These are phyloP conservation scores for Coniosporium apollinis DNA, from an alignment of 495 filamentous ascomycete genomes.

Conservation along the genomic window DNA sequence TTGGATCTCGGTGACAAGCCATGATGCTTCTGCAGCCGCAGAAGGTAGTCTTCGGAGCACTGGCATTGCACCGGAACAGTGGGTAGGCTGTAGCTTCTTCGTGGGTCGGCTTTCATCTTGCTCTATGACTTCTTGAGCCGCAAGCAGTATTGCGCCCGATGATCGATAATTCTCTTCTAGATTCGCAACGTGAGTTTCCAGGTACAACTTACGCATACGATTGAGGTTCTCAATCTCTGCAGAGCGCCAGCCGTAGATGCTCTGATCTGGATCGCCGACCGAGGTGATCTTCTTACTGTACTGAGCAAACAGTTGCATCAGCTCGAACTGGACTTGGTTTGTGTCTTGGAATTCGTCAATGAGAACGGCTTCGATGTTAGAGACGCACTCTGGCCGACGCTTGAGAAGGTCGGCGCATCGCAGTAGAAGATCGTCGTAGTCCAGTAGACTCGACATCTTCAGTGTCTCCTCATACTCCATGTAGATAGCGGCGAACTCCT, in stretches of 20 bases:
- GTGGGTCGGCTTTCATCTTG: slow-evolving; percentile 69
- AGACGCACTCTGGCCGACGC: slow-evolving; percentile 65
- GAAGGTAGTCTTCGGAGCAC: slow-evolving; percentile 64
- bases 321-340: slow-evolving; percentile 83
- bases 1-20: slow-evolving; percentile 79
- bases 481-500: slow-evolving; percentile 62
- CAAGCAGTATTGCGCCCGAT: slow-evolving; percentile 68
- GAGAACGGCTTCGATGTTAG: slow-evolving; percentile 77
- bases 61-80: slow-evolving; percentile 63
- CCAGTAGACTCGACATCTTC: slow-evolving; percentile 62
- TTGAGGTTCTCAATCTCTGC: slow-evolving; percentile 85
- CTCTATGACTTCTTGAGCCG: slow-evolving; percentile 76
- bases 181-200: slow-evolving; percentile 60
- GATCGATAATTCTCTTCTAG: slow-evolving; percentile 96
- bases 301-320: slow-evolving; percentile 81
- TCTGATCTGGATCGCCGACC: slow-evolving; percentile 95
- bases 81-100: slow-evolving; percentile 66
- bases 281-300: slow-evolving; percentile 62
- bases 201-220: slow-evolving; percentile 59
- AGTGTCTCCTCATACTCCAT: slow-evolving; percentile 63
- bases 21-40: slow-evolving; percentile 61
- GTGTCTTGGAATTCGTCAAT: slow-evolving; percentile 99
- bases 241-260: slow-evolving; percentile 95
- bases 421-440: slow-evolving; percentile 89
- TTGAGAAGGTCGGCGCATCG: slow-evolving; percentile 69